phyloP scores from a whole-genome alignment of 768 basidiomycete species.

The Lactarius indigo region DNA sequence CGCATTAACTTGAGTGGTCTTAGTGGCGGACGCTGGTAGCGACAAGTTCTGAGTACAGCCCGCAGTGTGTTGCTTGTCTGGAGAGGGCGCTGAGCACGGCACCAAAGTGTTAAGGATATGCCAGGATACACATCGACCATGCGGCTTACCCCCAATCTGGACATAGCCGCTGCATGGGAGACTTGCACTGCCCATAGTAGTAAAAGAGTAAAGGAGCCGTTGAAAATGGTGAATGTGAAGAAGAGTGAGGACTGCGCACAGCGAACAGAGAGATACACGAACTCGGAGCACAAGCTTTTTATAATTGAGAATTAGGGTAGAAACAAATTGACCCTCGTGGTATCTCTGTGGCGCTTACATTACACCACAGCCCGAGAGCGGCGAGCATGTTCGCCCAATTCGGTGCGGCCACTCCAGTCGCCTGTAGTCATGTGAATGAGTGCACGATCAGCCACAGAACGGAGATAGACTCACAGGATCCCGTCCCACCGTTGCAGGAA shows the following conservation, averaged over 20 bases:
- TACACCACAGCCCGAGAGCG: conserved; percentile 30
- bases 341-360: background rate
- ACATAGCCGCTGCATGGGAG: background rate
- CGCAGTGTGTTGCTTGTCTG: background rate
- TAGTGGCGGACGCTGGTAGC: background rate
- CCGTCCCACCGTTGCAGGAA: conserved; percentile 15
- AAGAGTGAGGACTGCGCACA: background rate
- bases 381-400: conserved; percentile 47
- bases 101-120: background rate
- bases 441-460: background rate
- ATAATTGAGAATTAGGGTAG: no score
- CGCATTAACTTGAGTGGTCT: background rate
- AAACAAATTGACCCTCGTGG: no score
- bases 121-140: background rate
- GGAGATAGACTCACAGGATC: conserved; percentile 14
- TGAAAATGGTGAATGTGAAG: background rate
- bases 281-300: no score
- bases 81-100: background rate
- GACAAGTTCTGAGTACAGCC: background rate
- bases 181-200: background rate
- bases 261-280: background rate
- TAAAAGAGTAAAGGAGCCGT: background rate
- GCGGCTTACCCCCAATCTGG: background rate
- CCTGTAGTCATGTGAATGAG: conserved; percentile 28
- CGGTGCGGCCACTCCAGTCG: conserved; percentile 54